Conservation (phyloP, 208 protist genomes). For the Acanthamoeba culbertsoni region DNA sequence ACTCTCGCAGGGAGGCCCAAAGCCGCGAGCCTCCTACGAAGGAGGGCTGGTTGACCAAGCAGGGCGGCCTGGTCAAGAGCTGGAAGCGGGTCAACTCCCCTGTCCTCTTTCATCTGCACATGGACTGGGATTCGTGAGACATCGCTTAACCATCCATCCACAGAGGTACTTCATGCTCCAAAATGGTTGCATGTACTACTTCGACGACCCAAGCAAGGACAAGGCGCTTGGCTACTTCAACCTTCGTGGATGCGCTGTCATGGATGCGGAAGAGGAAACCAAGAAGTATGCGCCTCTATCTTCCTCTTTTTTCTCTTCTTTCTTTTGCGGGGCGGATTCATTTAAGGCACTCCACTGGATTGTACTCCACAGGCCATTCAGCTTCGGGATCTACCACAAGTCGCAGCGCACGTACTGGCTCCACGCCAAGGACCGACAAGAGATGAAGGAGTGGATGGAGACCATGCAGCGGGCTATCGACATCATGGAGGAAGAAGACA, state of each 20-base stretch:
- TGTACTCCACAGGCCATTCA: neutral
- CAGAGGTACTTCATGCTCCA: conserved; percentile 11
- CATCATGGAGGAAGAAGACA: neutral
- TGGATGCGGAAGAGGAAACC: neutral
- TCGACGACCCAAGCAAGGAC: conserved; percentile 1
- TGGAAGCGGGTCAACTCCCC: neutral
- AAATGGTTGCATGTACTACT: neutral
- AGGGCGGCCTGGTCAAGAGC: conserved; percentile 35
- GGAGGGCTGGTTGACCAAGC: conserved; percentile 31
- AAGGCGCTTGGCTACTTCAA: neutral
- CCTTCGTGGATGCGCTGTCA: neutral
- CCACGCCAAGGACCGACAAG: neutral
- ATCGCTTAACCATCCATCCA: too few relatives aligned
- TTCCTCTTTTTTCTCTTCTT: neutral
- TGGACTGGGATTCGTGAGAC: too few relatives aligned
- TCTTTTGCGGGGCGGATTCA: neutral
- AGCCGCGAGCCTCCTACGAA: neutral
- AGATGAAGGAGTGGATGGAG: neutral
- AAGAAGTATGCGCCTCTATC: neutral
- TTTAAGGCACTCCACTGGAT: too few relatives aligned
- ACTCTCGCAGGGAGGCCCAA: neutral
- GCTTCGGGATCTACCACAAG: neutral
- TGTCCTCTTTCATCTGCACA: too few relatives aligned
- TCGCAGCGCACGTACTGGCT: conserved; percentile 24
- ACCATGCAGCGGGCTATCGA: neutral